Evolutionary conservation across 1,139 yeast species (phyloP).

Genomic region (Torulaspora pretoriensis): DNA sequence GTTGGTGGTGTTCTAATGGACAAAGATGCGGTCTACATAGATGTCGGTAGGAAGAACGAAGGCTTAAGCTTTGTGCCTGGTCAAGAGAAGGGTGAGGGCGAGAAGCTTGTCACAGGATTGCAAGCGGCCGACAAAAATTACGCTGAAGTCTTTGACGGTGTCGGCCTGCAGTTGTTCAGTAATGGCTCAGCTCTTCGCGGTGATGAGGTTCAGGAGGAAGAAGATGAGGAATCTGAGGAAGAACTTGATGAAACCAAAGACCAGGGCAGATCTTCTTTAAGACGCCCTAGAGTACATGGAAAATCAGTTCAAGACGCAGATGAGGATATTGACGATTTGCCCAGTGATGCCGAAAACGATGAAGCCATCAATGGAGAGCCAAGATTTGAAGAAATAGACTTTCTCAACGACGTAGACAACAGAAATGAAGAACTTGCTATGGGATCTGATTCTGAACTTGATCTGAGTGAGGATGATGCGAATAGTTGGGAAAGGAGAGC

Average conservation of each 20-base stretch:
- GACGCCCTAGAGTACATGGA: conserved; percentile 59
- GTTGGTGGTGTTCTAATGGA: conserved; percentile 97
- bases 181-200: conserved; percentile 50
- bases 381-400: conserved; percentile 49
- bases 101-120: conserved; percentile 72
- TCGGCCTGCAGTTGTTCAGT: conserved; percentile 71
- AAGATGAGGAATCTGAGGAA: conserved; percentile 40
- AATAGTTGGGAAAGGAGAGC: conserved; percentile 45
- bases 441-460: conserved; percentile 46
- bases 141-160: conserved; percentile 59
- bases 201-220: conserved; percentile 41
- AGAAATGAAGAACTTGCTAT: conserved; percentile 41
- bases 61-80: conserved; percentile 55
- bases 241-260: conserved; percentile 40
- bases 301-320: conserved; percentile 52
- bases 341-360: conserved; percentile 41
- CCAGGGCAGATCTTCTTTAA: conserved; percentile 56
- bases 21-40: conserved; percentile 95
- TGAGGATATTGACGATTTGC: conserved; percentile 44
- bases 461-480: conserved; percentile 41
- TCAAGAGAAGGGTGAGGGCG: conserved; percentile 73
- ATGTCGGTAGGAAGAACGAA: conserved; percentile 59
- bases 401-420: conserved; percentile 38
- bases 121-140: conserved; percentile 66
- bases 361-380: conserved; percentile 38